Evolutionary conservation across 768 basidiomycete genomes (phyloP).

Genomic region (Lentinus brumalis): DNA sequence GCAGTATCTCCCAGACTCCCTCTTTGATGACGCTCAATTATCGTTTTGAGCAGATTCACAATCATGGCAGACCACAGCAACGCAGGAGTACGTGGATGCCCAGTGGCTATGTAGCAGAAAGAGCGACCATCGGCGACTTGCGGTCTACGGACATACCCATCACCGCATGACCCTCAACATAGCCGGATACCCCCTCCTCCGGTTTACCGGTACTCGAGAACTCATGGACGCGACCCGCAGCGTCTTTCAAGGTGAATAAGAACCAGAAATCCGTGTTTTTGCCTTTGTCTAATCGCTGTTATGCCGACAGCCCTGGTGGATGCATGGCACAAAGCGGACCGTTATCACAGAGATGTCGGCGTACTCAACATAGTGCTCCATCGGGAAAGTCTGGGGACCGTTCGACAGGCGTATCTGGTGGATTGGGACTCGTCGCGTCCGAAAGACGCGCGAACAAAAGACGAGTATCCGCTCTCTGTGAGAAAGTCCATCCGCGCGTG

Average conservation of each 20-base stretch:
- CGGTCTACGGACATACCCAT: not conserved
- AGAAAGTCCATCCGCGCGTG: not conserved
- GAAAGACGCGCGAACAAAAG: not conserved
- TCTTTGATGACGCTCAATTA: too few species aligned
- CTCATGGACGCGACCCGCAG: not conserved
- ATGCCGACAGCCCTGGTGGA: conserved; percentile 1
- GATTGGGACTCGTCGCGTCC: conserved; percentile 8
- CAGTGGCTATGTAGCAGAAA: too few species aligned
- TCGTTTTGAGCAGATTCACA: too few species aligned
- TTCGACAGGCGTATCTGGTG: conserved; percentile 1
- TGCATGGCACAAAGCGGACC: not conserved
- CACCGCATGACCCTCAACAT: not conserved
- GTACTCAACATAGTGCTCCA: conserved; percentile 5
- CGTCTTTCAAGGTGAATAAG: too few species aligned
- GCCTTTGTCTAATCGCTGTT: too few species aligned
- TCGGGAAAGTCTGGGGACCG: not conserved
- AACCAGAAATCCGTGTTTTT: not conserved
- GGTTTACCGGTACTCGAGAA: conserved; percentile 4
- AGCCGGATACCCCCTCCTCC: not conserved
- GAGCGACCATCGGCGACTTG: not conserved
- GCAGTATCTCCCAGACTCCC: too few species aligned
- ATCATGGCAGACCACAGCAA: too few species aligned
- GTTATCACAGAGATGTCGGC: conserved; percentile 10
- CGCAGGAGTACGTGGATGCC: too few species aligned
- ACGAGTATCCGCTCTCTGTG: not conserved